phyloP scores from a whole-genome alignment of 371 early-diverging fungal species.

The Mucor saturninus region DNA sequence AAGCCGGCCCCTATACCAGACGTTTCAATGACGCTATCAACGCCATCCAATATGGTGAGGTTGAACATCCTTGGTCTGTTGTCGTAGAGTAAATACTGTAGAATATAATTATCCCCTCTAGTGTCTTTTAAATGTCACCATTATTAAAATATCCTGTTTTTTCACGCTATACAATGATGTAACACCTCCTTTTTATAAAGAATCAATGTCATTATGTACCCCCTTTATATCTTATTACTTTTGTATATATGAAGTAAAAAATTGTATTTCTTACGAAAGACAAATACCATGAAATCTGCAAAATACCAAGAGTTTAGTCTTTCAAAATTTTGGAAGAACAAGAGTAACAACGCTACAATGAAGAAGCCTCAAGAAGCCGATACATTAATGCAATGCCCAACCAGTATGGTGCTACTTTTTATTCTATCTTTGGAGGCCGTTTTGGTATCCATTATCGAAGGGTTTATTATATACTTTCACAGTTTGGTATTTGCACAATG shows the following conservation, averaged over 20 bases:
- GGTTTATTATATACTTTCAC: slow-evolving; percentile 22
- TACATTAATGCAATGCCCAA: slow-evolving; percentile 5
- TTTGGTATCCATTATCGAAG: slow-evolving; percentile 12
- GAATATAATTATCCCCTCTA: not conserved
- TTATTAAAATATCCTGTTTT: no score
- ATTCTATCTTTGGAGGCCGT: slow-evolving; percentile 6
- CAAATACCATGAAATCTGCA: no score
- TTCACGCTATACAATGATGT: not conserved
- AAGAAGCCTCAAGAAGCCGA: no score
- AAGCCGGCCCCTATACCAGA: slow-evolving; percentile 92
- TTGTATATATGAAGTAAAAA: not conserved
- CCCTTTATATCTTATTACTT: not conserved
- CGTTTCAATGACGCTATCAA: slow-evolving; percentile 87
- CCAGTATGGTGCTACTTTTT: slow-evolving; percentile 1
- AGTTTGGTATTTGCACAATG: slow-evolving; percentile 11
- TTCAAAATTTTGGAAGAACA: no score
- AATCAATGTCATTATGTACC: not conserved
- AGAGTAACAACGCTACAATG: no score
- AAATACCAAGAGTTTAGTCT: no score
- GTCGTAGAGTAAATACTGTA: slow-evolving; percentile 35
- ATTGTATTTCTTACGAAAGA: no score
- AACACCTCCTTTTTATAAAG: not conserved
- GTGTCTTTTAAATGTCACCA: not conserved
- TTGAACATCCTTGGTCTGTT: slow-evolving; percentile 75
- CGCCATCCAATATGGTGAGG: slow-evolving; percentile 94